These are phyloP conservation scores for Scorias spongiosa DNA, from an alignment of 2,329 filamentous ascomycete species.

Conservation along the genomic window DNA sequence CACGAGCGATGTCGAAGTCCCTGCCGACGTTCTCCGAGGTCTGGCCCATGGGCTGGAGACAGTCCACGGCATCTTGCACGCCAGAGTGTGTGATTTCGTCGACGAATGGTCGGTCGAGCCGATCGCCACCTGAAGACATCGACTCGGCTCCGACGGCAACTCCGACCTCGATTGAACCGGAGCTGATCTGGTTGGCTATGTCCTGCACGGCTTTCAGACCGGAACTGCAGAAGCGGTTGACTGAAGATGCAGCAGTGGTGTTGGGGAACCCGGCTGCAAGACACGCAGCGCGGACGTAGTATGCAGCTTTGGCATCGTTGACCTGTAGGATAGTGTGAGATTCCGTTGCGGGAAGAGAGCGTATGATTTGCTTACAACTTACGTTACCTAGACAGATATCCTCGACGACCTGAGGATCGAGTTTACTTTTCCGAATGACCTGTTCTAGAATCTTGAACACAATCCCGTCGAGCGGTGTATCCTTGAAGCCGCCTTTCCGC, in stretches of 20 bases:
- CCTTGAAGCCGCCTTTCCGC: slow-evolving; percentile 87
- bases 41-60: slow-evolving; percentile 94
- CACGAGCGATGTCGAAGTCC: slow-evolving; percentile 73
- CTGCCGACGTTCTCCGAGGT: slow-evolving; percentile 89
- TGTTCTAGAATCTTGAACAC: slow-evolving; percentile 66
- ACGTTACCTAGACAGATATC: slow-evolving; percentile 91
- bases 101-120: slow-evolving; percentile 58
- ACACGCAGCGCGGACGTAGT: slow-evolving; percentile 76
- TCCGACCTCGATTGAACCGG: slow-evolving; percentile 71
- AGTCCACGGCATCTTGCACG: slow-evolving; percentile 61
- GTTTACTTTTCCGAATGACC: slow-evolving; percentile 21
- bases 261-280: slow-evolving; percentile 90
- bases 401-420: slow-evolving; percentile 23
- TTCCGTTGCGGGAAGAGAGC: background rate
- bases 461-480: slow-evolving; percentile 77
- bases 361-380: slow-evolving; percentile 17
- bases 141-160: slow-evolving; percentile 77
- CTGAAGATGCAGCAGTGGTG: slow-evolving; percentile 62
- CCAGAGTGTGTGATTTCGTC: slow-evolving; percentile 53
- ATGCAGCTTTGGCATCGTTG: slow-evolving; percentile 69
- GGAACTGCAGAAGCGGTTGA: slow-evolving; percentile 96
- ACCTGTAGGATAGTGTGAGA: slow-evolving; percentile 38
- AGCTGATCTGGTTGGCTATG: slow-evolving; percentile 73
- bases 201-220: slow-evolving; percentile 91
- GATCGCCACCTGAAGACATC: slow-evolving; percentile 65